phyloP scores from a whole-genome alignment of 2,329 filamentous ascomycete genomes.

The Didymella pomorum region DNA sequence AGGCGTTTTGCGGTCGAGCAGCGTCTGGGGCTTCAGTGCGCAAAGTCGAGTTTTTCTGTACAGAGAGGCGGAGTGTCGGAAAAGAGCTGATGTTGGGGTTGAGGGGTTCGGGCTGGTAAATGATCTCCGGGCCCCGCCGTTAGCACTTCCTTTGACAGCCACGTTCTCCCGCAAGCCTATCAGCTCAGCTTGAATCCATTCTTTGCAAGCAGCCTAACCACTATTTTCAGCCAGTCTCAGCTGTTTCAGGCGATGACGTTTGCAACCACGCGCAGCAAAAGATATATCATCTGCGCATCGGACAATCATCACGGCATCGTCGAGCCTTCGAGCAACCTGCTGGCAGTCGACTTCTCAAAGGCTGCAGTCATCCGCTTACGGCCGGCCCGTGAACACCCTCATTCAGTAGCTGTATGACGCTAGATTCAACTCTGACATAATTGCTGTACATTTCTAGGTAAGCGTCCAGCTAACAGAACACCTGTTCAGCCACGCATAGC shows the following conservation, averaged over 20 bases:
- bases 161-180: constrained; percentile 18
- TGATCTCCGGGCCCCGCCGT: constrained; percentile 11
- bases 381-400: constrained; percentile 31
- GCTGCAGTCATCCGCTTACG: constrained; percentile 29
- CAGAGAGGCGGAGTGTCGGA: constrained; percentile 26
- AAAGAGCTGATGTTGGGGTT: constrained; percentile 20
- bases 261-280: constrained; percentile 5
- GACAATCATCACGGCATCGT: constrained; percentile 7
- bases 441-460: constrained; percentile 5
- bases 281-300: constrained; percentile 17
- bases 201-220: constrained; percentile 11
- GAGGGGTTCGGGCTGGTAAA: constrained; percentile 9
- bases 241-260: constrained; percentile 17
- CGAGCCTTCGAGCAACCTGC: constrained; percentile 8
- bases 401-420: neutral
- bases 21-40: neutral
- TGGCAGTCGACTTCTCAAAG: neutral
- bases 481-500: constrained; percentile 3
- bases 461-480: constrained; percentile 6
- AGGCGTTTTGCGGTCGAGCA: neutral
- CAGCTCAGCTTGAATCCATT: constrained; percentile 21
- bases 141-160: constrained; percentile 13
- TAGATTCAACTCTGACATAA: constrained; percentile 5
- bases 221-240: constrained; percentile 26
- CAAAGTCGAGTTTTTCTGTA: constrained; percentile 14